Base-by-base conservation (phyloP, 202 grass and related monocot genomes). In the Digitaria exilis region DNA sequence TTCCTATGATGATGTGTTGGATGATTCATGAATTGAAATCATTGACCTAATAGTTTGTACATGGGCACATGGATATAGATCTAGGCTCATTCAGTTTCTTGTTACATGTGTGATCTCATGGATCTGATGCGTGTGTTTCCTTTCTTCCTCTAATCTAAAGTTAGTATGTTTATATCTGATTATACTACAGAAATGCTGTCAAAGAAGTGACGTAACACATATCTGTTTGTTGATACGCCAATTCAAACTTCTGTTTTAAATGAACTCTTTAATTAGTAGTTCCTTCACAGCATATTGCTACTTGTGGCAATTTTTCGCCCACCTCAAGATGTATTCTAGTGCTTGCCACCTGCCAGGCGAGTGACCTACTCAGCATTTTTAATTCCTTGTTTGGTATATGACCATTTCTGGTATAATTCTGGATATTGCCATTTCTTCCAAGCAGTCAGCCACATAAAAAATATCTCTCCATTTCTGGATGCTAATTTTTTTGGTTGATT, bases 221-320 rank as follows among this genome's bases (percentile, higher is more conserved):
- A 6, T 26, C 9, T 1, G 7, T 3, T 57, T 57, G 18, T 21
- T 34, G 51, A 62, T 57, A 28, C 8, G 2, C n/a, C 5, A 49
- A 4, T 79, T 74, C 67, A 74, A n/a, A 62, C 43, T 60, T 63
- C 3, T 35, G 16, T 29, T 15, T 84, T 42, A 42, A 16, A 74
- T 62, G 31, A 73, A 49, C 21, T 73, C 21, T 58, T 34, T 12
- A n/a, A n/a, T n/a, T n/a, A n/a, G n/a, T n/a, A 75, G 8, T 55
- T 54, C 25, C 51, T 18, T 60, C 19, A 28, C 43, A 62, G n/a
- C 6, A 30, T 55, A 52, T 28, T 71, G 26, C 43, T 66, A 55
- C 52, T 84, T 71, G 56, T 70, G 34, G 10, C 64, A 14, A 29
- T 22, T 28, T 75, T 15, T 44, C 2, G 21, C 57, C 21, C 45